Percentiles rank a stretch among this genome's conserved stretches.
These are phyloP conservation scores for Debaryomyces prosopidis DNA, from an alignment of 805 yeast genomes.

Conservation along the genomic window DNA sequence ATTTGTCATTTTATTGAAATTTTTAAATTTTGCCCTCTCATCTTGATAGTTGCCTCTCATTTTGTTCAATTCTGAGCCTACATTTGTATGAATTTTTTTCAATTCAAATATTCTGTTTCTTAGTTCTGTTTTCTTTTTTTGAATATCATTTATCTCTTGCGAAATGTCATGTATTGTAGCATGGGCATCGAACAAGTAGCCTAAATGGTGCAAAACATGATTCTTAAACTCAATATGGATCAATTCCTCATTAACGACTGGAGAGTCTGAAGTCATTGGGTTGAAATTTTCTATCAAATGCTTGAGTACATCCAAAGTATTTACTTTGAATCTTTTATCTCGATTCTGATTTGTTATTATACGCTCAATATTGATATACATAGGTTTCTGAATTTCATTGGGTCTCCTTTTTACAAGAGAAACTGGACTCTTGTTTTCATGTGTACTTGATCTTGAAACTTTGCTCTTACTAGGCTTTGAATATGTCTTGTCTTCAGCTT, in stretches of 20 bases:
- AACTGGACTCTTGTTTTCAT: constrained; percentile 5
- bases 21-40: constrained; percentile 14
- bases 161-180: constrained; percentile 33
- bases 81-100: constrained; percentile 26
- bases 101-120: constrained; percentile 31
- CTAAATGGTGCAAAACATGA: constrained; percentile 27
- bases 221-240: constrained; percentile 33
- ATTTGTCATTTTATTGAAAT: constrained; percentile 11
- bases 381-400: constrained; percentile 27
- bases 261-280: constrained; percentile 17
- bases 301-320: constrained; percentile 38
- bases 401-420: constrained; percentile 17
- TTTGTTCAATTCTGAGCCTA: constrained; percentile 32
- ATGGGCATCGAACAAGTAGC: constrained; percentile 33
- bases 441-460: constrained; percentile 1
- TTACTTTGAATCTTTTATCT: constrained; percentile 26
- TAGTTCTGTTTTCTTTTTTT: constrained; percentile 31
- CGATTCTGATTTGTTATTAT: constrained; percentile 19
- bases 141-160: constrained; percentile 26
- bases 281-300: constrained; percentile 29
- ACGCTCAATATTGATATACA: constrained; percentile 30
- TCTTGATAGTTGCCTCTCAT: constrained; percentile 21
- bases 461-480: background rate
- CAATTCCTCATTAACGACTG: constrained; percentile 17
- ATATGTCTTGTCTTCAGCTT: background rate